These are phyloP conservation scores for Helianthus tuberosus DNA, from an alignment of 129 eudicot species.

Conservation along the genomic window DNA sequence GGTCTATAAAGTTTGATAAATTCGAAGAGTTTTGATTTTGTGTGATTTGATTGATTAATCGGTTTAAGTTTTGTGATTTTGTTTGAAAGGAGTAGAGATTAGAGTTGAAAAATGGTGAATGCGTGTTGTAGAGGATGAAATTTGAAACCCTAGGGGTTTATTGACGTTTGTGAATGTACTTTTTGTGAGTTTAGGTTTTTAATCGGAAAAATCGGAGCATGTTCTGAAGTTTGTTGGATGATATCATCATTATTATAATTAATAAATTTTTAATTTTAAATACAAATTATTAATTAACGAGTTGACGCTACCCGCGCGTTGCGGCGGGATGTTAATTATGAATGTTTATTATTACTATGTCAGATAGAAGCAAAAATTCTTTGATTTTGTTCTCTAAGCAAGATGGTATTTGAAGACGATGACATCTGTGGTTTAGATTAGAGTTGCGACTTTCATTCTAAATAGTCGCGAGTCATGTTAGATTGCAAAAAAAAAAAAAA, in stretches of 20 bases:
- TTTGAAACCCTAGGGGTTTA: slow-evolving; percentile 4
- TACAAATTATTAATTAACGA: slow-evolving; percentile 2
- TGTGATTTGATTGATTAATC: neutral
- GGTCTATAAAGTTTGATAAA: neutral
- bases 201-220: neutral
- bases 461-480: too few species aligned
- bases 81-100: neutral
- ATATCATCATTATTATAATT: neutral
- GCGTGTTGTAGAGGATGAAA: neutral
- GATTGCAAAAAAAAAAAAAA: too few species aligned
- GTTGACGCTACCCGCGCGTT: too few species aligned
- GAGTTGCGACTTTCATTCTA: too few species aligned
- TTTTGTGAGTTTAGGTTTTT: neutral
- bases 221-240: neutral
- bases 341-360: too few species aligned
- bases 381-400: too few species aligned
- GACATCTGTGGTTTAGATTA: too few species aligned
- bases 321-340: too few species aligned
- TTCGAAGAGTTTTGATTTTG: neutral
- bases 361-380: too few species aligned
- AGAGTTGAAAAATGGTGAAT: neutral
- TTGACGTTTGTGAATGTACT: neutral
- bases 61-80: neutral
- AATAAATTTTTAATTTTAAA: neutral
- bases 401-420: too few species aligned